phyloP scores from a whole-genome alignment of 768 basidiomycete genomes.

The Lyophyllum shimeji region DNA sequence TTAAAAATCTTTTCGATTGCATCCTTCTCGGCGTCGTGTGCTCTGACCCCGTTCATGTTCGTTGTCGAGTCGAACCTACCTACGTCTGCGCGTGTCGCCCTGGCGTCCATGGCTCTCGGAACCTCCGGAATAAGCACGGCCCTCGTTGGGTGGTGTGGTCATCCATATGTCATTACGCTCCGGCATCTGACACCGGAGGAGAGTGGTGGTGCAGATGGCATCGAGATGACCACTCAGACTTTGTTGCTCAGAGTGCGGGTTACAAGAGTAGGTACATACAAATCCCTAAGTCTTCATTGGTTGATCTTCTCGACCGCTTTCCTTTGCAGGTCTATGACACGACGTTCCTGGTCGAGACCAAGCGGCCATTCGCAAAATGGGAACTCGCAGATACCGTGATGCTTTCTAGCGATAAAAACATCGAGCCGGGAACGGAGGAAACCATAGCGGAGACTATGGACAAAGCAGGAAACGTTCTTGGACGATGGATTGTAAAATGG shows the following conservation, averaged over 20 bases:
- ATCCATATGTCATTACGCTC: constrained; percentile 71
- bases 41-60: constrained; percentile 80
- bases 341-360: constrained; percentile 64
- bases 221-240: constrained; percentile 72
- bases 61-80: constrained; percentile 79
- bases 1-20: constrained; percentile 84
- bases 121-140: constrained; percentile 76
- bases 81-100: constrained; percentile 58
- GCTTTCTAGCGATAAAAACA: constrained; percentile 38
- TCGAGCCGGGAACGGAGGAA: constrained; percentile 57
- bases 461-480: constrained; percentile 56
- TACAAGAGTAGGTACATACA: constrained; percentile 48
- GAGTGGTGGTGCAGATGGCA: constrained; percentile 44
- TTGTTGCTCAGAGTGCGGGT: constrained; percentile 56
- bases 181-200: constrained; percentile 47
- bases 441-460: constrained; percentile 79
- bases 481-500: constrained; percentile 82
- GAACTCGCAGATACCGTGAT: constrained; percentile 60
- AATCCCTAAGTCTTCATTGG: background rate
- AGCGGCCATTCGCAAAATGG: constrained; percentile 78
- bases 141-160: constrained; percentile 68
- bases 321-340: constrained; percentile 61
- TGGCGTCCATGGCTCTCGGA: constrained; percentile 68
- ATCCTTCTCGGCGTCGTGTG: constrained; percentile 67
- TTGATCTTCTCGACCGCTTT: background rate